phyloP scores from a whole-genome alignment of 345 rosid species.

The Erucastrum elatum region DNA sequence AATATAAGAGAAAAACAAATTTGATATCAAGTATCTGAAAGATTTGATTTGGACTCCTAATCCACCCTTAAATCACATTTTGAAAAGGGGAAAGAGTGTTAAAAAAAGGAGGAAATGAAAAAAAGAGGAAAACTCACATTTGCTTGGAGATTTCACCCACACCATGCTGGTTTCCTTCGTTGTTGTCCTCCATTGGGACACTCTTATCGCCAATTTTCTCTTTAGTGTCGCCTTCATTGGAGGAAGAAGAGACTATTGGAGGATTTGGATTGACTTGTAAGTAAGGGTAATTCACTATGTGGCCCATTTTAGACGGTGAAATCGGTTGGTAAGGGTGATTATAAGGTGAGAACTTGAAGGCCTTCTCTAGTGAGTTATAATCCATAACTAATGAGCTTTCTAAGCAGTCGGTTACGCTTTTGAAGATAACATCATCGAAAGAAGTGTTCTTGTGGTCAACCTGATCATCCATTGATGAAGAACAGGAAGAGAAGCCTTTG shows the following conservation, averaged over 20 bases:
- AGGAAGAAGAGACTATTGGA: constrained; percentile 55
- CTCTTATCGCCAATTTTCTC: constrained; percentile 44
- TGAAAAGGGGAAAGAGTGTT: neutral
- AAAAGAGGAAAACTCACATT: constrained; percentile 37
- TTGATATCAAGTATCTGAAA: neutral
- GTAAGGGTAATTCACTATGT: constrained; percentile 9
- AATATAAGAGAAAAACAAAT: neutral
- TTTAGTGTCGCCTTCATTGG: constrained; percentile 54
- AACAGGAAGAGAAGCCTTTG: neutral
- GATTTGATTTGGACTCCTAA: neutral
- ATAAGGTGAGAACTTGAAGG: neutral
- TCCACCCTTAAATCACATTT: neutral
- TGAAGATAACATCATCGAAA: constrained; percentile 23
- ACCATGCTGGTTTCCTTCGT: constrained; percentile 38
- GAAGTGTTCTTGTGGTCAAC: constrained; percentile 23
- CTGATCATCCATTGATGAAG: constrained; percentile 20
- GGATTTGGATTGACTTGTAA: constrained; percentile 39
- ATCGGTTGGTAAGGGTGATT: constrained; percentile 11
- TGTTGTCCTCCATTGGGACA: constrained; percentile 26
- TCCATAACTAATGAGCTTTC: constrained; percentile 31
- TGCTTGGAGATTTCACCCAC: constrained; percentile 55
- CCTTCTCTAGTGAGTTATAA: constrained; percentile 32
- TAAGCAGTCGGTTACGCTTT: constrained; percentile 30
- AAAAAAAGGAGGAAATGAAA: neutral
- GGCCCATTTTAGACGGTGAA: constrained; percentile 21